Evolutionary conservation across 2,329 filamentous ascomycete genomes (phyloP), one percentile per base, ranked within the genome.

Genomic region (Colletotrichum spinosum): DNA sequence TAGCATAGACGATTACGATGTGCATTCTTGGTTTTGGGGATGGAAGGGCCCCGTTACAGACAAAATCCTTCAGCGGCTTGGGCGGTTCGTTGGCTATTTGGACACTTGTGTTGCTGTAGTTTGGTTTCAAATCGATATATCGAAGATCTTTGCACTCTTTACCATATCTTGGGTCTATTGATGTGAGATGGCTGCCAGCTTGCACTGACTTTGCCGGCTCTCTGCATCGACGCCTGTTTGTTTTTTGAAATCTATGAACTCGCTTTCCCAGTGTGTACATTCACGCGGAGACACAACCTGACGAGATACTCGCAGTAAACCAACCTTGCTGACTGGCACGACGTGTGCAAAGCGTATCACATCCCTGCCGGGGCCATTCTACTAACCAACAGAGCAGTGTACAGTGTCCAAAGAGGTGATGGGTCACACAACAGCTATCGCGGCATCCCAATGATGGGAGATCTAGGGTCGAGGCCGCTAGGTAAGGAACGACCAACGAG

Each of bases 1-100:
- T 67, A 67, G 58, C 66, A 67, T 63, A 65, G 54, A 67, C 50
- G 54, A 55, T 59, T 45, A 67, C 55, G 64, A 67, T 67, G 50
- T 60, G 64, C 64, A 65, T 60, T 42, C 35, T 55, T 54, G 48
- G 35, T 15, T 64, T 54, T 51, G 49, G 64, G 49, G 44, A 17
- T 50, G 45, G 35, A 60, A 50, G 52, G 39, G 46, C 46, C 13
- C 59, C 59, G 33, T 45, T 35, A 25, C 33, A 15, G 33, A 54
- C 46, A 42, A 46, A 33, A 57, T n/a, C 52, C 41, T 45, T 63
- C 37, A 37, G 53, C 35, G 39, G 15, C 13, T 54, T 50, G 56
- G 55, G 46, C 61, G 62, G 51, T 51, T 61, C 33, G 50, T 63
- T 66, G 63, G 58, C 53, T 42, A 48, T 9, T 48, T 49, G 41